Base-by-base conservation (phyloP, 148 eudicot species). In the Cornus florida region DNA sequence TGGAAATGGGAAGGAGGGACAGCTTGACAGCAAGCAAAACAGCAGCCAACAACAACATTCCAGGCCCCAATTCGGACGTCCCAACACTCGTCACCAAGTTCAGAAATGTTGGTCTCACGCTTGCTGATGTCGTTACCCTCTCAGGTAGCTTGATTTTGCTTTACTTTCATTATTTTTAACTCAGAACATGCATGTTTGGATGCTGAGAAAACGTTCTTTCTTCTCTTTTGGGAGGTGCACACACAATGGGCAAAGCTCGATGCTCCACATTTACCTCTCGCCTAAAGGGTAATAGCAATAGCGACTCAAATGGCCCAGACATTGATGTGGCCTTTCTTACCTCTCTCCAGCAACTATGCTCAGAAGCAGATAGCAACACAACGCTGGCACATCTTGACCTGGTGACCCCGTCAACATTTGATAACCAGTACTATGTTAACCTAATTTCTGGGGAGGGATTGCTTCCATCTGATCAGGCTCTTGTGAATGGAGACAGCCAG, bases 221-320 rank as follows among this genome's bases (percentile, higher is more conserved):
- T 57, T 0, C 0, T 60, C 41, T 24, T 67, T 39, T 75, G 5
- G 23, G 33, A 94, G 98, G 98, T 65, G 97, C 94, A 2, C 98
- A 94, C 86, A 92, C 98, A 7, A 83, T 94, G 78, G 98, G 98
- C 9, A 92, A 92, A 84, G 98, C 98, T 16, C 86, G 98, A 7
- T 94, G 98, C 87, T 79, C 92, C 7, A 76, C 94, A 13, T 94
- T 94, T 74, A 90, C 79, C 65, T 79, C 93, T 6, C 81, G 98
- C 28, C 86, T 94, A 20, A 89, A 82, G 32, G 86, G 88, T 19
- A 89, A 81, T 66, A 23, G 67, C 38, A 28, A 28, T 28, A 28
- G 28, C 28, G 28, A 28, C 28, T 28, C 28, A 28, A 28, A 28
- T 66, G 32, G 67, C 38, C 80, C 79, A 0, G 83, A 86, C 16